Evolutionary conservation across 495 filamentous ascomycete species (phyloP).

Genomic region (Glarea lozoyensis): DNA sequence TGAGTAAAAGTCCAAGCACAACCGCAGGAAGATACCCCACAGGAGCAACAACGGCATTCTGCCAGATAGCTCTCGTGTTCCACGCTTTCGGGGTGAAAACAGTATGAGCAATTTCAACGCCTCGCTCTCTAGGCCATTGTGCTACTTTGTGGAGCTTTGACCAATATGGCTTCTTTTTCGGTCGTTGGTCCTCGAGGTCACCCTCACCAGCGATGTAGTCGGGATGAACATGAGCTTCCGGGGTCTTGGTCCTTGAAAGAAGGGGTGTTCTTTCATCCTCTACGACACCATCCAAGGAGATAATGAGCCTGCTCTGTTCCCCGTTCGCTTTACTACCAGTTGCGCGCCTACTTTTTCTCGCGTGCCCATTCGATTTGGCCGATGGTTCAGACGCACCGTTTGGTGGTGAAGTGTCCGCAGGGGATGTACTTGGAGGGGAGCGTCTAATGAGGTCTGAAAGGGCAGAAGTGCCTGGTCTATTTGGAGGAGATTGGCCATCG

Average conservation of each 20-base stretch:
- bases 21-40: slow-evolving; percentile 71
- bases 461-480: slow-evolving; percentile 41
- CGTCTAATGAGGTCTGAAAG: slow-evolving; percentile 55
- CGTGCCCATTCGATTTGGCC: background rate
- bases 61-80: slow-evolving; percentile 57
- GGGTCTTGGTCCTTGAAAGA: slow-evolving; percentile 10
- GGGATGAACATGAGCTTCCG: background rate
- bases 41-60: slow-evolving; percentile 55
- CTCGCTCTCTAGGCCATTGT: slow-evolving; percentile 20
- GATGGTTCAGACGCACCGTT: background rate
- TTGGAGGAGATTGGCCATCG: slow-evolving; percentile 20
- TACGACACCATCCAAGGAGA: slow-evolving; percentile 6
- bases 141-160: slow-evolving; percentile 20
- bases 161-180: slow-evolving; percentile 5
- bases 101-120: slow-evolving; percentile 15
- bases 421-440: slow-evolving; percentile 33
- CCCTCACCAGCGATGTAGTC: slow-evolving; percentile 19
- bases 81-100: slow-evolving; percentile 58
- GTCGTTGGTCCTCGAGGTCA: slow-evolving; percentile 26
- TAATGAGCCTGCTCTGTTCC: background rate
- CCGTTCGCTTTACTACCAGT: background rate
- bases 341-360: background rate
- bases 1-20: slow-evolving; percentile 78
- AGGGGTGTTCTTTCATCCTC: slow-evolving; percentile 26
- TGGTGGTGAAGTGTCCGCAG: no score